Evolutionary conservation across 495 filamentous ascomycete species (phyloP), one percentile per base, ranked within the genome.

Genomic region (Melanomma pulvis-pyrius): DNA sequence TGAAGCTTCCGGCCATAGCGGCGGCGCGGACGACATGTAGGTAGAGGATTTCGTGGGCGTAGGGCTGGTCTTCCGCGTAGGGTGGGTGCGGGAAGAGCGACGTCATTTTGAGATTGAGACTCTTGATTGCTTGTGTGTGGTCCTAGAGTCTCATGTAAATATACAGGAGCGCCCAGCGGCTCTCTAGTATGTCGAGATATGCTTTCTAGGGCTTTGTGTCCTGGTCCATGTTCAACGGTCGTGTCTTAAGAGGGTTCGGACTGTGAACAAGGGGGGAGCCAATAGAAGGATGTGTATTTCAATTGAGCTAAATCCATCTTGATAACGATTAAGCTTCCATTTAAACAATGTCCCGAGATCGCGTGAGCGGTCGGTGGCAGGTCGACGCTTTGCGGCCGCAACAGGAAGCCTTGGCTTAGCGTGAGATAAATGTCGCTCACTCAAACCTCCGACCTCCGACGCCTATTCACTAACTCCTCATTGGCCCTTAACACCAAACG

Each of bases 1-100:
- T 46, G 32, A 80, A 26, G 22, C 79, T 66, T 54, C 85, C 85
- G 29, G 77, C 53, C 69, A 80, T 78, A 56, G 84, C 74, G 61
- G 77, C 80, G n/a, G 86, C 81, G 70, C 80, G 79, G 41, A 85
- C 76, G 71, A 86, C 82, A 73, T 89, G 86, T 1, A 77, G 75
- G 44, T 77, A 77, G 62, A 89, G 84, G 67, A 88, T 81, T 19
- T 80, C 76, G 60, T 75, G 71, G 22, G 80, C 56, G 56, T 74
- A 70, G 44, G 80, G 81, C 60, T 89, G 86, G 70, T 89, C 86
- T 74, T 89, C 86, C 28, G 83, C 84, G 71, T 86, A 87, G 68
- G 74, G 62, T 7, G 82, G 19, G 65, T 83, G 83, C 1, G 81
- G 80, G 75, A 79, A 82, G 74, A 84, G 58, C 41, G 47, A 54